Conservation (phyloP, 768 basidiomycete species). For the Termitomyces sp. region DNA sequence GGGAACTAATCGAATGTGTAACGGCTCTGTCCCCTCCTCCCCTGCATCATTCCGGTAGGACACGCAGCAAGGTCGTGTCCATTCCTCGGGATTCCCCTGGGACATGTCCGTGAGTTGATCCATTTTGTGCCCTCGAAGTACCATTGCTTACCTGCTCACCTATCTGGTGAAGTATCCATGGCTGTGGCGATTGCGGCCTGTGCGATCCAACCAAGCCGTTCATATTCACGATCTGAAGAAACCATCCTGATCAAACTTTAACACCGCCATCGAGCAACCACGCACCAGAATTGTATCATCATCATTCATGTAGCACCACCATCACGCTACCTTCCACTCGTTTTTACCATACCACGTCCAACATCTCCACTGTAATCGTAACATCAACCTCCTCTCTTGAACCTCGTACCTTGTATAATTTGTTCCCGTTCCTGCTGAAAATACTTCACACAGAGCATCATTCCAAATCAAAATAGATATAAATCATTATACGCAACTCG, state of each 20-base stretch:
- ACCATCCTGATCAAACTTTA: not conserved
- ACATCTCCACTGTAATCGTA: not conserved
- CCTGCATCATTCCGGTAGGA: conserved; percentile 13
- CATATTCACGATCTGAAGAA: not conserved
- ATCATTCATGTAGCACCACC: not conserved
- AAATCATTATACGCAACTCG: conserved; percentile 16
- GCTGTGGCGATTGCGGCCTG: conserved; percentile 13
- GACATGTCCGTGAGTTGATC: conserved; percentile 15
- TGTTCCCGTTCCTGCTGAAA: not conserved
- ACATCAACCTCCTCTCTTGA: not conserved
- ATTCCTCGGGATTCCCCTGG: conserved; percentile 13
- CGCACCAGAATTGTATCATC: conserved; percentile 2
- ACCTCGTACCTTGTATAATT: not conserved
- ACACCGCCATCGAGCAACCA: not conserved
- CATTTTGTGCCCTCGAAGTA: not conserved
- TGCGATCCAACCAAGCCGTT: conserved; percentile 13
- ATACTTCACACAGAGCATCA: not conserved
- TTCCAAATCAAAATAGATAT: conserved; percentile 9
- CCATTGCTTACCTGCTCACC: conserved; percentile 5
- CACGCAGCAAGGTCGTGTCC: conserved; percentile 16
- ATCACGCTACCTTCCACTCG: not conserved
- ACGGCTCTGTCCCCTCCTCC: conserved; percentile 15
- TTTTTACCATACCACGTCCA: not conserved
- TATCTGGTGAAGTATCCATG: conserved; percentile 7
- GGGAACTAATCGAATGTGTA: conserved; percentile 6